Base-by-base conservation (phyloP, 192 early-diverging fungal genomes). In the Coemansia sp. region DNA sequence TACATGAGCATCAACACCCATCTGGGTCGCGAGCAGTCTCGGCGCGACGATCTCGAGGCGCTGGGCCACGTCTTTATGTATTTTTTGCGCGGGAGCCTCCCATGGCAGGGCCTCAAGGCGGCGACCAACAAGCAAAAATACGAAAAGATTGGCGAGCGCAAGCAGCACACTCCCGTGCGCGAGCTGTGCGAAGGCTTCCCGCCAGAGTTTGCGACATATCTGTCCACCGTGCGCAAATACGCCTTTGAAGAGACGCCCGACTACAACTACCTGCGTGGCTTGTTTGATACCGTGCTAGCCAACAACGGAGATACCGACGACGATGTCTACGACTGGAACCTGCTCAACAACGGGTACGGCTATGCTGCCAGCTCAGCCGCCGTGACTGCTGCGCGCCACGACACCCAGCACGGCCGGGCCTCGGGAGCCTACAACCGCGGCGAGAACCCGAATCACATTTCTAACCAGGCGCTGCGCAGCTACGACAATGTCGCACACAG, bases 201-300 rank as follows among this genome's bases (percentile, higher is more conserved):
- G 2, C 86, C 86, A 74, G 94, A 96, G 78, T 94, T 96, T 81
- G 88, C 89, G 15, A 88, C 91, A 39, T 96, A 93, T 67, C 82
- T 96, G 68, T 93, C 94, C 74, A 94, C 94, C 67, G 87, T 89
- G 63, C 89, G 92, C 42, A 88, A 85, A 8, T 84, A 94, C 65
- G 87, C 92, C 20, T 96, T 96, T 78, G 94, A 96, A 67, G 93
- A 94, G 67, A 92, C 92, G 73, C 94, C 94, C 20, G 94, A 96
- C 72, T 96, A 96, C 77, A 85, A 85, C 32, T 96, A 93, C 72
- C 84, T 96, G n/a, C 88, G 91, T 66, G 89, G 91, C 56, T 83
- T 96, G 27, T 94, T 96, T 86, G 84, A 88, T 50, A 91, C 93
- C 59, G 77, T 96, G 45, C 92, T 92, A 84, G 86, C 91, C 17